These are phyloP conservation scores for Penicillium alfredii DNA, from an alignment of 495 filamentous ascomycete species.

Conservation along the genomic window DNA sequence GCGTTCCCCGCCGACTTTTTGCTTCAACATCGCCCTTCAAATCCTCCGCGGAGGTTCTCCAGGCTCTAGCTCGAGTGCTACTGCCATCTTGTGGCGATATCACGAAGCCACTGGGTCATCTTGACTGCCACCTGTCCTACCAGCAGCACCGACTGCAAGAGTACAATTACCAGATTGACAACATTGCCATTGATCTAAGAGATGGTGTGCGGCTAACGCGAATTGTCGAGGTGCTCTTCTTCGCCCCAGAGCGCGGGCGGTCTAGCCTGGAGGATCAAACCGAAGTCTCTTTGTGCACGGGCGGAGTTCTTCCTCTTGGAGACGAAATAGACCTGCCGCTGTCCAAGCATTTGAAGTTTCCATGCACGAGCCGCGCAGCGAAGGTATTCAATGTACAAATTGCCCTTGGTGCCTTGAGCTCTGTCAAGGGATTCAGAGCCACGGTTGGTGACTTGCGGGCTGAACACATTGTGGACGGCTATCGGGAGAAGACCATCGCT, in stretches of 20 bases:
- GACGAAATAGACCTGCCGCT: constrained; percentile 34
- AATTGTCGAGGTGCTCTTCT: constrained; percentile 55
- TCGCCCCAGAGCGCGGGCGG: constrained; percentile 24
- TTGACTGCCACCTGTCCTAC: constrained; percentile 50
- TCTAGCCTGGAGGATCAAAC: constrained; percentile 3
- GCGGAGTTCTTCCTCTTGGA: constrained; percentile 10
- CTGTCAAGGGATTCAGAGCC: constrained; percentile 27
- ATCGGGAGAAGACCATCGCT: constrained; percentile 60
- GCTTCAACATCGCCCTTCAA: constrained; percentile 46
- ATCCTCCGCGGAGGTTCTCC: constrained; percentile 49
- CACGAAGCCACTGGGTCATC: constrained; percentile 45
- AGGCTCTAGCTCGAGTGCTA: constrained; percentile 46
- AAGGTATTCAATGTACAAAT: constrained; percentile 58
- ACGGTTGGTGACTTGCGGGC: constrained; percentile 41
- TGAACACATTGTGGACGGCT: constrained; percentile 61
- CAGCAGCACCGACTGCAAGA: constrained; percentile 55
- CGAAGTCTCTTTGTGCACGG: constrained; percentile 8
- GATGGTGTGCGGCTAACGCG: constrained; percentile 57
- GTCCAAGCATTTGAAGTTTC: constrained; percentile 55
- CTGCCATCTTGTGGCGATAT: constrained; percentile 58
- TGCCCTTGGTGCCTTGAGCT: constrained; percentile 48
- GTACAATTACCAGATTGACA: constrained; percentile 51
- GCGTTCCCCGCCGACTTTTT: constrained; percentile 40
- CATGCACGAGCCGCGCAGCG: constrained; percentile 49
- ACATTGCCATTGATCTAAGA: constrained; percentile 59